These are phyloP conservation scores for Biscutella laevigata DNA, from an alignment of 441 rosid genomes.

Conservation along the genomic window DNA sequence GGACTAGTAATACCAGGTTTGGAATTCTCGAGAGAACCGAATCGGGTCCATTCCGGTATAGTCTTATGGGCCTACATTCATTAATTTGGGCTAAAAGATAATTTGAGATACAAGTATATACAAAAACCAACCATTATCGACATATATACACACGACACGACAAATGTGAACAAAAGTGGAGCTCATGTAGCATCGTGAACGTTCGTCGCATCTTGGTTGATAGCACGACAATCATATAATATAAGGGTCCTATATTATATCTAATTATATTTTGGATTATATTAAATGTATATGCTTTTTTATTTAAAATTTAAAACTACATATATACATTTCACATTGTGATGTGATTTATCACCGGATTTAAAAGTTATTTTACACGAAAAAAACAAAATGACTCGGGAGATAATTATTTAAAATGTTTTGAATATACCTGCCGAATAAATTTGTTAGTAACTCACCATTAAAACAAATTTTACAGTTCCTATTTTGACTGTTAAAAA, in stretches of 20 bases:
- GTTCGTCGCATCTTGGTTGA: constrained; percentile 19
- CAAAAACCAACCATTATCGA: too few relatives aligned
- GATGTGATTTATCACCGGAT: neutral
- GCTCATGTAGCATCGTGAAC: constrained; percentile 24
- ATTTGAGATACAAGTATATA: too few relatives aligned
- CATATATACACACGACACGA: too few relatives aligned
- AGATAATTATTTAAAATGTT: neutral
- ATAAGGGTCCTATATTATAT: neutral
- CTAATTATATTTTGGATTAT: too few relatives aligned
- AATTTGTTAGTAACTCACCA: neutral
- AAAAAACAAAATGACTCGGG: neutral
- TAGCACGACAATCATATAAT: constrained; percentile 15
- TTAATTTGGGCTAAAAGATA: too few relatives aligned
- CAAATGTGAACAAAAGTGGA: neutral
- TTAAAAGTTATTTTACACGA: neutral
- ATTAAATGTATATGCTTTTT: neutral
- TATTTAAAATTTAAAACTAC: too few relatives aligned
- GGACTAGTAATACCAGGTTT: neutral
- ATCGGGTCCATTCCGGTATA: constrained; percentile 5
- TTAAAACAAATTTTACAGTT: neutral
- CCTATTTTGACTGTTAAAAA: neutral
- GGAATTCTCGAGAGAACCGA: neutral
- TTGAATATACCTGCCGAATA: neutral
- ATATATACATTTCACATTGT: neutral
- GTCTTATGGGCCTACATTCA: constrained; percentile 5